Evolutionary conservation across 2,329 filamentous ascomycete genomes (phyloP).

Genomic region (Phoma sp.): DNA sequence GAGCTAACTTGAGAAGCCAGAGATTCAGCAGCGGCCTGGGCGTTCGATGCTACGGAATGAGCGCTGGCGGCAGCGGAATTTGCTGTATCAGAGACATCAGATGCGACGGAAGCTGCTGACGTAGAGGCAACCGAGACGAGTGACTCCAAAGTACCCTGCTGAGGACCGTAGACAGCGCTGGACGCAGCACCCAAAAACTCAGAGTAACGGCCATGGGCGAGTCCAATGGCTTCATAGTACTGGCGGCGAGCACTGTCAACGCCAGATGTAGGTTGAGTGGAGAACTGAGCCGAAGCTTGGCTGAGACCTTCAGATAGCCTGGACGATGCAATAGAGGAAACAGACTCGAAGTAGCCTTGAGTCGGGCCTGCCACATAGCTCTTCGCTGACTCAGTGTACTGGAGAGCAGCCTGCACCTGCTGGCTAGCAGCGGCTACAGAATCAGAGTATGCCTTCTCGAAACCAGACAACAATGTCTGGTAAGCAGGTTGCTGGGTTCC

Average conservation of each 20-base stretch:
- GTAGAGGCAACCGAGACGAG: constrained; percentile 49
- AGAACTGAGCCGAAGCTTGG: constrained; percentile 74
- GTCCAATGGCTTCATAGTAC: constrained; percentile 80
- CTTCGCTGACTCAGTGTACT: constrained; percentile 51
- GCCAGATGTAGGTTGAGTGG: constrained; percentile 65
- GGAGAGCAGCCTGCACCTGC: constrained; percentile 63
- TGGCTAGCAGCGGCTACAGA: constrained; percentile 69
- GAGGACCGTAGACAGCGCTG: constrained; percentile 67
- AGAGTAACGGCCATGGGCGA: constrained; percentile 80
- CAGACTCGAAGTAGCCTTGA: constrained; percentile 61
- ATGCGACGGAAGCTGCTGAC: constrained; percentile 59
- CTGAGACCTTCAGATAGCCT: constrained; percentile 74
- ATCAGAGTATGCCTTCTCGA: constrained; percentile 72
- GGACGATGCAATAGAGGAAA: constrained; percentile 73
- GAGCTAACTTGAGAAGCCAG: constrained; percentile 56
- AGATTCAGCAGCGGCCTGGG: constrained; percentile 57
- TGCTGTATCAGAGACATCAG: constrained; percentile 43
- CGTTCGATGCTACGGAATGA: constrained; percentile 53
- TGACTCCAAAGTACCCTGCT: constrained; percentile 45
- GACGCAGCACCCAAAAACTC: constrained; percentile 77
- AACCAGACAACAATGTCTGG: constrained; percentile 72
- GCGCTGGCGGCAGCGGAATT: constrained; percentile 52
- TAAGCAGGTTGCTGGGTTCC: constrained; percentile 74
- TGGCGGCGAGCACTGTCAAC: constrained; percentile 68
- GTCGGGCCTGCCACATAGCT: constrained; percentile 52